Evolutionary conservation across 257 asterid genomes (phyloP), one percentile per base, ranked within the genome.

Genomic region (Agastache rugosa): DNA sequence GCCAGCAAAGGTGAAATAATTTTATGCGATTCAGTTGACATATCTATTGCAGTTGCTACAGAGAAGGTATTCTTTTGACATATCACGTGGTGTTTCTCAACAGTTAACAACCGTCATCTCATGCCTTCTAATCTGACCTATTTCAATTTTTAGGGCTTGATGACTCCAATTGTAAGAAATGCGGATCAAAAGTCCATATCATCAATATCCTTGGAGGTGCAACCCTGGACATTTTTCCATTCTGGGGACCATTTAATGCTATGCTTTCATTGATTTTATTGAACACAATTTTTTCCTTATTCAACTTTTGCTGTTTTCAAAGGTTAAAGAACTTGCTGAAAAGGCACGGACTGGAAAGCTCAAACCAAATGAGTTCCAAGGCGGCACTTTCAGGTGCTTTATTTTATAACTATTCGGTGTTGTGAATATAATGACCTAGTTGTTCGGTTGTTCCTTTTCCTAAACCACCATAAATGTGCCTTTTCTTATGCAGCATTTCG

Each of bases 321-420:
- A 96, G 99, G 85, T 96, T 71, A 96, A 88, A 84, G 97, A 91
- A 85, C 97, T 96, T 77, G 98, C 99, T 85, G 98, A 90, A 81
- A 93, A 87, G 76, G 99, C 99, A 66, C 86, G 99, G 53, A 78
- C 81, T 1, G 99, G 98, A 53, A 93, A 89, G 84, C 96, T 96
- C 76, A 93, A 87, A 78, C 99, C 99, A 70, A 86, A 88, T 78
- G 99, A 95, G 83, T 96, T 89, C 85, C 99, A 91, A 86, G 98
- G 99, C 47, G 99, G 99, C 72, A 93, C 98, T 80, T 96, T 96
- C 89, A 96, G 99, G 99, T 93, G 81, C 68, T 79, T 63, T 37
- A 15, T 64, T 10, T 15, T 63, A 55, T 48, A 42, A n/a, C 41
- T 20, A 44, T 39, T 12, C 82, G 69, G 20, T 67, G 62, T 25